These are phyloP conservation scores for Penicillium coprophilum DNA, from an alignment of 495 filamentous ascomycete genomes.

Conservation along the genomic window DNA sequence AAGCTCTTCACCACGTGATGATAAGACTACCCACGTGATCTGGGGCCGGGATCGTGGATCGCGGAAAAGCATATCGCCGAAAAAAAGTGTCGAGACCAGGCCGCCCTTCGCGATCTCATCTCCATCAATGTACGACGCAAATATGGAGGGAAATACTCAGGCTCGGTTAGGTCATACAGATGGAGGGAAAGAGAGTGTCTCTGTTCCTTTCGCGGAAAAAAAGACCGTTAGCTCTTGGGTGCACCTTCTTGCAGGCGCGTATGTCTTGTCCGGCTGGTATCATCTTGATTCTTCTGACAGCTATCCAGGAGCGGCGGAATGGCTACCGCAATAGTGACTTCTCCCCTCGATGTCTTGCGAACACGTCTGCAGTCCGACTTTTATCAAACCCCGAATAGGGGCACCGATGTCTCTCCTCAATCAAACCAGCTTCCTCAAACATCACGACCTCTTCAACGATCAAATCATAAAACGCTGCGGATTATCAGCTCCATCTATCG, in stretches of 20 bases:
- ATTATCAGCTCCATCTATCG: slow-evolving; percentile 76
- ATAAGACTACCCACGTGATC: too few species aligned
- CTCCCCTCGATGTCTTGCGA: slow-evolving; percentile 85
- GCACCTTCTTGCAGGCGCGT: slow-evolving; percentile 87
- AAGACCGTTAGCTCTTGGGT: slow-evolving; percentile 56
- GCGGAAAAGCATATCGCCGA: slow-evolving; percentile 1
- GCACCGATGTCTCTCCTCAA: not conserved
- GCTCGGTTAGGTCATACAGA: too few species aligned
- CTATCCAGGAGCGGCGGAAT: slow-evolving; percentile 71
- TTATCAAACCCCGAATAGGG: slow-evolving; percentile 52
- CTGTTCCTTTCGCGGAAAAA: slow-evolving; percentile 7
- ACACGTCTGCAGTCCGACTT: slow-evolving; percentile 87
- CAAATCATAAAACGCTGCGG: slow-evolving; percentile 75
- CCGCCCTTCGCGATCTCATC: not conserved
- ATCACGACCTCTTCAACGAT: slow-evolving; percentile 25
- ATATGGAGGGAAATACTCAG: not conserved
- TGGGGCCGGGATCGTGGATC: not conserved
- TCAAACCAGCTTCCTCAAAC: slow-evolving; percentile 43
- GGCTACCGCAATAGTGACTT: slow-evolving; percentile 77
- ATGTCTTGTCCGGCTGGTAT: slow-evolving; percentile 33
- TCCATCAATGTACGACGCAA: not conserved
- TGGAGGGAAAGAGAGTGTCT: too few species aligned
- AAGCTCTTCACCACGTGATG: not conserved
- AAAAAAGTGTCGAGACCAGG: not conserved
- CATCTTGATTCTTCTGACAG: slow-evolving; percentile 12